phyloP scores from a whole-genome alignment of 2,329 filamentous ascomycete species.

The Phyllosticta paracitricarpa region DNA sequence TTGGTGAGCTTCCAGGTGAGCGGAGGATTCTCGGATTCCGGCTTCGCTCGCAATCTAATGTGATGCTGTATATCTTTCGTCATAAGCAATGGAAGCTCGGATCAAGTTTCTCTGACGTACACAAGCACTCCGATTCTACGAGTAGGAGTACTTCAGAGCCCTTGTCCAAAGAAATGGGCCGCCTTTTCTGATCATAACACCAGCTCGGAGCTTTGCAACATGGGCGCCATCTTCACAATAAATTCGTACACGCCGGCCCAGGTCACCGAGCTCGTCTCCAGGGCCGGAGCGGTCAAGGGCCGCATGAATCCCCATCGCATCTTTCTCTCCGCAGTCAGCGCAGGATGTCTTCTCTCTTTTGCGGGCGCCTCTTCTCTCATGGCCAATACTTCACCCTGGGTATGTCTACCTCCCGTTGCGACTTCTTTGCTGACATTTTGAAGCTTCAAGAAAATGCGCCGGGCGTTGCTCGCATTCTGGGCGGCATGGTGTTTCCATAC shows the following conservation, averaged over 20 bases:
- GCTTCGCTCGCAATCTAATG: too few species aligned
- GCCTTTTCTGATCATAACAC: not conserved
- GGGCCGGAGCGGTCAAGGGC: slow-evolving; percentile 42
- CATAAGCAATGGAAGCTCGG: too few species aligned
- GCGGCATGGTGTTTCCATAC: slow-evolving; percentile 6
- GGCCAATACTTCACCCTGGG: slow-evolving; percentile 8
- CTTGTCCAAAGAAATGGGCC: too few species aligned
- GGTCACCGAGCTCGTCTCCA: slow-evolving; percentile 41
- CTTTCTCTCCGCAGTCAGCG: slow-evolving; percentile 42
- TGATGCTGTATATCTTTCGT: too few species aligned
- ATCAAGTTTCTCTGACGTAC: too few species aligned
- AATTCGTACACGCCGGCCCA: slow-evolving; percentile 39
- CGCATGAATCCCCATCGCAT: slow-evolving; percentile 45
- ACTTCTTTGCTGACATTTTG: not conserved
- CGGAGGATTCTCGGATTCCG: too few species aligned
- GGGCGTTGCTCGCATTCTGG: slow-evolving; percentile 1
- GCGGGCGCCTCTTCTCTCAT: slow-evolving; percentile 15
- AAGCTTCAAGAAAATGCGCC: slow-evolving; percentile 9
- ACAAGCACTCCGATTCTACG: too few species aligned
- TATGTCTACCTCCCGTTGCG: too few species aligned
- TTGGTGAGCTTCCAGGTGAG: too few species aligned
- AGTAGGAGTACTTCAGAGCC: too few species aligned
- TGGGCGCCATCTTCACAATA: not conserved
- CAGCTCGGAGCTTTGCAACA: not conserved
- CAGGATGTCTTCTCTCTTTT: slow-evolving; percentile 43